These are phyloP conservation scores for Metarhizium rileyi DNA, from an alignment of 2,329 filamentous ascomycete species.

Conservation along the genomic window DNA sequence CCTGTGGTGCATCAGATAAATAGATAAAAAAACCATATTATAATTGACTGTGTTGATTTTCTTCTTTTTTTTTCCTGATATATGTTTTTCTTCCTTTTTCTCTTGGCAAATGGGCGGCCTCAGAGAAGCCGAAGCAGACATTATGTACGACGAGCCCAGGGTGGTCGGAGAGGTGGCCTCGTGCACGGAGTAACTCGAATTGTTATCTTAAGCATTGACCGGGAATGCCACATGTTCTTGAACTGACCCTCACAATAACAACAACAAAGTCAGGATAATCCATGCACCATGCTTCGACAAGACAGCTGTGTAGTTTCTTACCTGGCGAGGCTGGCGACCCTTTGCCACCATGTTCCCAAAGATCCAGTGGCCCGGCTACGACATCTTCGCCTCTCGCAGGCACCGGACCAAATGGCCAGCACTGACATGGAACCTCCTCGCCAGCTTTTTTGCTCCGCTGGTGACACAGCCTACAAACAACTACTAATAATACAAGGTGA, in stretches of 20 bases:
- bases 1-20: neutral
- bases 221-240: neutral
- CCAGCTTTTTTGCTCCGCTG: neutral
- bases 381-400: neutral
- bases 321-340: too few species aligned
- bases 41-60: too few species aligned
- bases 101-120: neutral
- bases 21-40: too few species aligned
- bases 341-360: too few species aligned
- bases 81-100: too few species aligned
- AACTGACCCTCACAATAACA: too few species aligned
- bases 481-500: neutral
- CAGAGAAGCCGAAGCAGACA: neutral
- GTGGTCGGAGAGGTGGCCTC: neutral
- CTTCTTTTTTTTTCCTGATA: too few species aligned
- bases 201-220: neutral
- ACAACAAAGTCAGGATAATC: neutral
- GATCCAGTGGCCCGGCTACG: neutral
- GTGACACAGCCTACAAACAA: constrained; percentile 1
- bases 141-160: neutral
- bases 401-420: neutral
- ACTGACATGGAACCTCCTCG: neutral
- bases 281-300: constrained; percentile 3
- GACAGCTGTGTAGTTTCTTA: too few species aligned
- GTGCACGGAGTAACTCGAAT: neutral